A percentile compares a stretch with the other conserved stretches of the same genome.
Evolutionary conservation across 345 rosid genomes (phyloP).

Genomic region (Murraya paniculata): DNA sequence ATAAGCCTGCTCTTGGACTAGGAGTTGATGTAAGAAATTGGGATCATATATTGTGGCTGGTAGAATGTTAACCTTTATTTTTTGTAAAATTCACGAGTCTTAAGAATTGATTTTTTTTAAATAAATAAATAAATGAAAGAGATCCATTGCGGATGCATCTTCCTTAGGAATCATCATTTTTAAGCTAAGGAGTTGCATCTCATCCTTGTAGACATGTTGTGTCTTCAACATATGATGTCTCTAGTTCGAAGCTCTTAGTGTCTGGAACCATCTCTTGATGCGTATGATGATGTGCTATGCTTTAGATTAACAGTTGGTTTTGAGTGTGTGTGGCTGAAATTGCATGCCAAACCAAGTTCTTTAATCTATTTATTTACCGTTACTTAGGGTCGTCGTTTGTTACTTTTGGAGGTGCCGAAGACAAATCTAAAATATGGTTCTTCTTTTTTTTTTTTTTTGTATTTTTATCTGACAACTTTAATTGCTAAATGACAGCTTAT

Average conservation of each 20-base stretch:
- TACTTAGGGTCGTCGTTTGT: not conserved
- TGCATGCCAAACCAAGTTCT: not conserved
- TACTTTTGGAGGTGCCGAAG: not conserved
- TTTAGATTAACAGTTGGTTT: not conserved
- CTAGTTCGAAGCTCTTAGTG: not conserved
- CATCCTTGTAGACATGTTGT: not conserved
- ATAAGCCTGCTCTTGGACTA: not conserved
- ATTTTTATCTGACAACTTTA: not conserved
- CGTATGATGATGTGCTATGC: not conserved
- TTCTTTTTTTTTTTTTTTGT: not conserved
- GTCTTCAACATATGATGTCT: not conserved
- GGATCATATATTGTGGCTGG: not conserved
- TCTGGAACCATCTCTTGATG: not conserved
- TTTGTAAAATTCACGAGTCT: slow-evolving; percentile 3
- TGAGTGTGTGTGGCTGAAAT: not conserved
- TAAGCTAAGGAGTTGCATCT: not conserved
- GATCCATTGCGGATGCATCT: not conserved
- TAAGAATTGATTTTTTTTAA: slow-evolving; percentile 5
- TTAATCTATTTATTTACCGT: not conserved
- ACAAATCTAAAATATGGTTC: not conserved
- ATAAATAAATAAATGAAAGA: not conserved
- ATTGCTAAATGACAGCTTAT: not conserved
- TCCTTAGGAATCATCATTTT: not conserved
- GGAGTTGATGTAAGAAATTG: not conserved
- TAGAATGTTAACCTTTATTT: not conserved